Evolutionary conservation across 768 basidiomycete genomes (phyloP), one percentile per base, ranked within the genome.

Genomic region (Leccinellum rugosiceps): DNA sequence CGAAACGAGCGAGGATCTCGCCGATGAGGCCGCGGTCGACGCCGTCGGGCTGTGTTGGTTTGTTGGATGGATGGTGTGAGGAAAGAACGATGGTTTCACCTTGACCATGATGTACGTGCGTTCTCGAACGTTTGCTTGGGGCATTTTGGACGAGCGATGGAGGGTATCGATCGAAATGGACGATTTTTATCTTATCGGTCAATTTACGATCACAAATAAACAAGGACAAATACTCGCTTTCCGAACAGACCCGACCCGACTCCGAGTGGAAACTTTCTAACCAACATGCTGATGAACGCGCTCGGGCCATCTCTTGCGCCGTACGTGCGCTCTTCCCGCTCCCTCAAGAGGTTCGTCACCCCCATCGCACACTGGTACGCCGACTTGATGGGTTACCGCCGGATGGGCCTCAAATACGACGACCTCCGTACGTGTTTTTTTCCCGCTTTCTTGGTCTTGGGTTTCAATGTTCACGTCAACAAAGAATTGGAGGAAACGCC

Each of bases 31-130:
- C 87, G 68, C 97, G 91, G 78, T 98, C 94, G 80, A 99, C 97
- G 75, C 96, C 97, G 78, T 99, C 97, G 68, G 97, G 97, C 95
- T 97, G 68, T 17, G 23, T 25, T 14, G 5, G 47, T 13, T 5
- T 2, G 28, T 30, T 30, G 4, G 25, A 25, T 25, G 25, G n/a
- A 25, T 25, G 25, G 25, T 25, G 25, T 14, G 17, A 23, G 14
- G 14, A 34, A 14, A 7, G 15, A 25, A n/a, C n/a, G n/a, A n/a
- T n/a, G n/a, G n/a, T 25, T 25, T 25, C 25, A 25, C 92, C 94
- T 98, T 99, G 88, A 98, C 84, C 96, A 98, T 98, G 82, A 98
- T 98, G 81, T 96, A 98, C 76, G 95, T 96, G 76, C 92, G 93
- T 74, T 98, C 94, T 53, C 63, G 68, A 72, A 76, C 75, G 58